Conservation (phyloP, 139 green algal genomes). For the Tetraselmis striata region DNA sequence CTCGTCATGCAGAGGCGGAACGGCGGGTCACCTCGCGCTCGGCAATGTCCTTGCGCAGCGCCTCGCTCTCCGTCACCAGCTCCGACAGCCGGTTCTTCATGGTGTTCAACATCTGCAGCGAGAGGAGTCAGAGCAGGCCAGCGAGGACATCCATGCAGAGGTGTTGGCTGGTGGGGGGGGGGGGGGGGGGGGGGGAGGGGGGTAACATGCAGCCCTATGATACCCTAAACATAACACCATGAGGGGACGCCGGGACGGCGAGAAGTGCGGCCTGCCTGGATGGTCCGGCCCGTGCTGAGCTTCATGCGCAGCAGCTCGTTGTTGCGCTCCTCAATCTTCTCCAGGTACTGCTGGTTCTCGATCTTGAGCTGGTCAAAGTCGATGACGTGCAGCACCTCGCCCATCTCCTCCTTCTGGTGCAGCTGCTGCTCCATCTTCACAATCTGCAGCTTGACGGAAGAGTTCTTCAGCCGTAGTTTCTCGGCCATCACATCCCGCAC, state of each 20-base stretch:
- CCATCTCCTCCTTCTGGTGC: conserved; percentile 73
- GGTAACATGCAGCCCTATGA: neutral
- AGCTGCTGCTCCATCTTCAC: conserved; percentile 64
- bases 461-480: conserved; percentile 71
- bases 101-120: conserved; percentile 59
- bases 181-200: neutral
- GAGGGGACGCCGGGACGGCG: no score
- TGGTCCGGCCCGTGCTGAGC: conserved; percentile 55
- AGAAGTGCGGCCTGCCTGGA: conserved; percentile 38
- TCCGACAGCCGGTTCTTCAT: conserved; percentile 51
- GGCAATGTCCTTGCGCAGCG: conserved; percentile 38
- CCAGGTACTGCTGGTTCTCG: conserved; percentile 82
- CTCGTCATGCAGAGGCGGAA: conserved; percentile 39
- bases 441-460: conserved; percentile 53
- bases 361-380: conserved; percentile 93
- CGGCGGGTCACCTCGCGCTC: conserved; percentile 38
- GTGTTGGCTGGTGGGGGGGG: no score
- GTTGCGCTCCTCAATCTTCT: conserved; percentile 76
- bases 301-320: conserved; percentile 76
- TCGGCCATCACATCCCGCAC: conserved; percentile 59
- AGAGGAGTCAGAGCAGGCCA: neutral
- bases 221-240: neutral
- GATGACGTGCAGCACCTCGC: conserved; percentile 67
- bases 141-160: neutral
- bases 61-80: conserved; percentile 30